phyloP scores from a whole-genome alignment of 768 basidiomycete genomes.

The Mycena filopes region DNA sequence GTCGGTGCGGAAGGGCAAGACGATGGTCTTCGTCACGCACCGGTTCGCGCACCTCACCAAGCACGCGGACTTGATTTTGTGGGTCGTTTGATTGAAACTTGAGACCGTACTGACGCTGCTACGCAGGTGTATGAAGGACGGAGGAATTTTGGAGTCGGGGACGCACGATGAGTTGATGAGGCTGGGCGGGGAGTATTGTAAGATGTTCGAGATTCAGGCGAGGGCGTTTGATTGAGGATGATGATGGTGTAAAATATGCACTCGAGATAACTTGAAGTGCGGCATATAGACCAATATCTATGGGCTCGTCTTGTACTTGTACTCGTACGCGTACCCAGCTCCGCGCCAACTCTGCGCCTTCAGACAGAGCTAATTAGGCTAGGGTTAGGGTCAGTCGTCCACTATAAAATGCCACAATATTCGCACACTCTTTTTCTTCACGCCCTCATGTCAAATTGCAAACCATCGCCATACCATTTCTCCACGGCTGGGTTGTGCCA shows the following conservation, averaged over 20 bases:
- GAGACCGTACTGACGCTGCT: slow-evolving; percentile 2
- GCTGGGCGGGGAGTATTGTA: slow-evolving; percentile 51
- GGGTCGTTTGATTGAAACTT: slow-evolving; percentile 31
- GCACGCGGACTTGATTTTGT: slow-evolving; percentile 65
- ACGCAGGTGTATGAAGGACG: slow-evolving; percentile 58
- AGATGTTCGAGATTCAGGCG: slow-evolving; percentile 54
- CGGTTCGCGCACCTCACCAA: slow-evolving; percentile 62
- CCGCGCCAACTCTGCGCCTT: too few species aligned
- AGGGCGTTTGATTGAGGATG: slow-evolving; percentile 33
- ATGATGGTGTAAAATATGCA: not conserved
- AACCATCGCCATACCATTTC: slow-evolving; percentile 34
- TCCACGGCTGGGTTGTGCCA: slow-evolving; percentile 54
- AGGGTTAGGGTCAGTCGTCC: too few species aligned
- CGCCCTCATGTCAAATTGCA: slow-evolving; percentile 62
- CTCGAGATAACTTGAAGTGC: not conserved
- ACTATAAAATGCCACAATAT: too few species aligned
- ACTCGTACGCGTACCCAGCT: too few species aligned
- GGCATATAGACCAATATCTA: too few species aligned
- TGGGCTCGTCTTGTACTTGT: too few species aligned
- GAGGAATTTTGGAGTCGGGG: slow-evolving; percentile 50
- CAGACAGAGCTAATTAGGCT: too few species aligned
- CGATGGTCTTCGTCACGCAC: slow-evolving; percentile 69
- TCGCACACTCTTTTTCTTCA: slow-evolving; percentile 38
- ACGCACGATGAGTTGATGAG: slow-evolving; percentile 54
- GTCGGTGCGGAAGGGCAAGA: slow-evolving; percentile 56